Percentiles rank a stretch among this genome's conserved stretches.
Conservation (phyloP, 768 basidiomycete genomes). For the Hortiboletus flavorubellus region DNA sequence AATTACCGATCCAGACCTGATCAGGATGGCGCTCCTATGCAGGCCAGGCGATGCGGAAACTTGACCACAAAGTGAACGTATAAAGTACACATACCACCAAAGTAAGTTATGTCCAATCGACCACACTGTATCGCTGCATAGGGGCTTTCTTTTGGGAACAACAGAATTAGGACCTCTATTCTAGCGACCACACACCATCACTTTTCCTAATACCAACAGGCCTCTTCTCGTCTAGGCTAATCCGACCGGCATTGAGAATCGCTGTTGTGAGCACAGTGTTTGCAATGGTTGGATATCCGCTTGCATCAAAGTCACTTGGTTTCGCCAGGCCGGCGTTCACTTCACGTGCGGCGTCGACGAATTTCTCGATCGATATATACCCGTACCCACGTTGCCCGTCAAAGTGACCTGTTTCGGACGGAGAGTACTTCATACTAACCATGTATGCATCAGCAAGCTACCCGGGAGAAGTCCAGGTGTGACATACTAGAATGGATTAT, state of each 20-base stretch:
- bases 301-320: constrained; percentile 71
- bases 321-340: constrained; percentile 70
- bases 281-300: constrained; percentile 82
- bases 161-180: constrained; percentile 37
- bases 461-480: not conserved
- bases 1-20: not conserved
- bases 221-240: constrained; percentile 87
- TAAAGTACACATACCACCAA: not conserved
- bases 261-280: constrained; percentile 87
- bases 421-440: constrained; percentile 88
- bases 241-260: constrained; percentile 86
- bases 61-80: not conserved
- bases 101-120: not conserved
- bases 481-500: constrained; percentile 88
- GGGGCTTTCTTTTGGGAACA: not conserved
- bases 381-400: constrained; percentile 94
- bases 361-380: constrained; percentile 89
- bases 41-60: not conserved
- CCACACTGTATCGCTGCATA: too few species aligned
- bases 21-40: not conserved
- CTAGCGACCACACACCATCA: constrained; percentile 62
- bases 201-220: constrained; percentile 73
- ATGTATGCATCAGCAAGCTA: constrained; percentile 6
- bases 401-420: constrained; percentile 88
- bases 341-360: constrained; percentile 76